A percentile compares a stretch with the other conserved stretches of the same genome.
Conservation (phyloP, 495 filamentous ascomycete species). For the Penicillium subrubescens region DNA sequence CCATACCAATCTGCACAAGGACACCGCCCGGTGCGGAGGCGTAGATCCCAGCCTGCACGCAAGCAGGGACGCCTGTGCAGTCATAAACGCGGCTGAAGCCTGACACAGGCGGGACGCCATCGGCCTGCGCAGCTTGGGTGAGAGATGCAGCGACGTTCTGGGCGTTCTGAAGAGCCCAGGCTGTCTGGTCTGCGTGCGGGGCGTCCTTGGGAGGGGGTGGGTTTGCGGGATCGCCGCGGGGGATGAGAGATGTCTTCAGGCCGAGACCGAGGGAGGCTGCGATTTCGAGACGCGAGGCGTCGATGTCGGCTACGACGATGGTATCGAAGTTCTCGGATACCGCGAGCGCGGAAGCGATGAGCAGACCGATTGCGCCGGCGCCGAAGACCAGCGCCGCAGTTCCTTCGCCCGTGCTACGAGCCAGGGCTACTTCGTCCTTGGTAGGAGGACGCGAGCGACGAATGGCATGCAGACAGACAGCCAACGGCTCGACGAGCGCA, state of each 20-base stretch:
- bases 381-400: conserved; percentile 73
- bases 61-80: conserved; percentile 86
- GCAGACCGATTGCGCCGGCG: conserved; percentile 77
- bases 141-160: conserved; percentile 47
- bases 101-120: conserved; percentile 21
- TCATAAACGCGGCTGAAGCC: conserved; percentile 84
- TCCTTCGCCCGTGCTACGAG: conserved; percentile 27
- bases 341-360: conserved; percentile 63
- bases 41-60: conserved; percentile 85
- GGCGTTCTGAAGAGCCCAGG: conserved; percentile 41
- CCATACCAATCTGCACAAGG: conserved; percentile 91
- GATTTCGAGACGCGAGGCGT: conserved; percentile 69
- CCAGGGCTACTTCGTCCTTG: conserved; percentile 27
- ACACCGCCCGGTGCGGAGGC: conserved; percentile 77
- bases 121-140: conserved; percentile 46
- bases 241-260: conserved; percentile 62
- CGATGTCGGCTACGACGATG: conserved; percentile 80
- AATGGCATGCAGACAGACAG: conserved; percentile 77
- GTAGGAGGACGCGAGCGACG: conserved; percentile 59
- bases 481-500: conserved; percentile 76
- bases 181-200: conserved; percentile 44
- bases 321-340: conserved; percentile 68
- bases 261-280: conserved; percentile 71
- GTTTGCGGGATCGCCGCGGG: conserved; percentile 39
- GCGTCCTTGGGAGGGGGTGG: conserved; percentile 40